Percentiles rank a stretch among this genome's conserved stretches.
These are phyloP conservation scores for Oenanthe javanica DNA, from an alignment of 140 eudicot genomes.

Conservation along the genomic window DNA sequence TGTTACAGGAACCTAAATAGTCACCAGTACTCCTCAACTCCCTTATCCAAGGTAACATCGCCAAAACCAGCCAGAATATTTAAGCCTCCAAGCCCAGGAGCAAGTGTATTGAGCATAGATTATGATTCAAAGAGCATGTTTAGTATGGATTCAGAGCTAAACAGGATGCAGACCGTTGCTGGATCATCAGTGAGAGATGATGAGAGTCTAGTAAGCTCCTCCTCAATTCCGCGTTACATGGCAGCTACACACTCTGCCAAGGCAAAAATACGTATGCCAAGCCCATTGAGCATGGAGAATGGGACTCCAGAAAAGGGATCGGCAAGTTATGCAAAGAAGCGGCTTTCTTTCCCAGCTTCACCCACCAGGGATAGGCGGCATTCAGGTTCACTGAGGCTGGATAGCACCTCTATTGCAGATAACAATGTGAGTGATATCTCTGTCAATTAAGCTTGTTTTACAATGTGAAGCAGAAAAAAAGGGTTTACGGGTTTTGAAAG, in stretches of 20 bases:
- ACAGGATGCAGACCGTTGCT: slow-evolving; percentile 64
- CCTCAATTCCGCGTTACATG: slow-evolving; percentile 73
- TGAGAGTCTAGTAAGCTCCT: slow-evolving; percentile 70
- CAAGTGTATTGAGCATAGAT: slow-evolving; percentile 34
- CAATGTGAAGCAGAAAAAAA: not conserved
- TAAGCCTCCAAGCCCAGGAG: slow-evolving; percentile 40
- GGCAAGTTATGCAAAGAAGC: slow-evolving; percentile 39
- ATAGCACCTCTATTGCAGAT: slow-evolving; percentile 15
- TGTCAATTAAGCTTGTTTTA: slow-evolving; percentile 1
- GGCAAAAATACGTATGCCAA: slow-evolving; percentile 43
- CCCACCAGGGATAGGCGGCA: slow-evolving; percentile 59
- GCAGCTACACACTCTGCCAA: slow-evolving; percentile 62
- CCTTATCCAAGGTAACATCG: slow-evolving; percentile 13
- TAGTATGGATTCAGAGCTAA: slow-evolving; percentile 55
- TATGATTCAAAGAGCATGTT: slow-evolving; percentile 55
- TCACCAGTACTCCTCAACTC: slow-evolving; percentile 24
- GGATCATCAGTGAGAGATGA: slow-evolving; percentile 64
- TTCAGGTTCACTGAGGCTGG: slow-evolving; percentile 51
- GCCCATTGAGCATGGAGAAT: slow-evolving; percentile 43
- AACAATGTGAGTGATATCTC: slow-evolving; percentile 9
- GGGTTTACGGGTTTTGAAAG: not conserved
- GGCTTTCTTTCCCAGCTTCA: slow-evolving; percentile 56
- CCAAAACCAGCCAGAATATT: slow-evolving; percentile 27
- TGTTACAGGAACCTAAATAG: slow-evolving; percentile 16
- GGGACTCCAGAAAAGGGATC: slow-evolving; percentile 35